Conservation (phyloP, 106 monocot genomes). For the Posidonia australis region DNA sequence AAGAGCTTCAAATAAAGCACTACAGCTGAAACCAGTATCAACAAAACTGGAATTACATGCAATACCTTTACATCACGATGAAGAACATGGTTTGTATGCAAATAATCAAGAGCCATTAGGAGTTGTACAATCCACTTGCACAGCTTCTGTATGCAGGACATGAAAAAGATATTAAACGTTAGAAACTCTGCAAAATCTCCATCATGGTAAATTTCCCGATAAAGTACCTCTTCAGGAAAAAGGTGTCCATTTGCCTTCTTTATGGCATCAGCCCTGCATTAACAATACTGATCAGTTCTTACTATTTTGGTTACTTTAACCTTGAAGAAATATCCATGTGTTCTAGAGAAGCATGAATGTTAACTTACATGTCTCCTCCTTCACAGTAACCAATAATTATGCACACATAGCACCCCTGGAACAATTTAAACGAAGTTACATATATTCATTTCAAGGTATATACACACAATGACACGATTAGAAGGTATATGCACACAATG, state of each 20-base stretch:
- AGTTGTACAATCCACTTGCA: constrained; percentile 99
- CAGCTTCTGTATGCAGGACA: constrained; percentile 51
- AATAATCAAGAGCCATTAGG: constrained; percentile 95
- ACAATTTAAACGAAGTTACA: constrained; percentile 5
- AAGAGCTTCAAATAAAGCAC: background rate
- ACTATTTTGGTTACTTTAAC: background rate
- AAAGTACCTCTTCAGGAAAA: constrained; percentile 80
- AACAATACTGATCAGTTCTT: background rate
- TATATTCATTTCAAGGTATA: background rate
- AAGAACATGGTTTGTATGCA: constrained; percentile 91
- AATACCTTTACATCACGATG: constrained; percentile 99
- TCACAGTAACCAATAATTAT: constrained; percentile 95
- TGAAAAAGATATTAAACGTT: background rate
- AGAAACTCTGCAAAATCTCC: background rate
- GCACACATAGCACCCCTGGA: constrained; percentile 97
- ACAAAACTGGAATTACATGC: background rate
- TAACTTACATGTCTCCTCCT: constrained; percentile 92
- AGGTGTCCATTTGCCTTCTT: constrained; percentile 79
- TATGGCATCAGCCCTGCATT: constrained; percentile 72
- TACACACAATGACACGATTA: background rate
- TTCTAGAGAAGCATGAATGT: background rate
- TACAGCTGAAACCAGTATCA: background rate
- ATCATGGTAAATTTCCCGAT: too few species aligned
- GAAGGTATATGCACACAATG: background rate
- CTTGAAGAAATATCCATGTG: background rate